Percentiles rank a stretch among this genome's conserved stretches.
phyloP scores from a whole-genome alignment of 2,329 filamentous ascomycete species.

The Colletotrichum salicis region DNA sequence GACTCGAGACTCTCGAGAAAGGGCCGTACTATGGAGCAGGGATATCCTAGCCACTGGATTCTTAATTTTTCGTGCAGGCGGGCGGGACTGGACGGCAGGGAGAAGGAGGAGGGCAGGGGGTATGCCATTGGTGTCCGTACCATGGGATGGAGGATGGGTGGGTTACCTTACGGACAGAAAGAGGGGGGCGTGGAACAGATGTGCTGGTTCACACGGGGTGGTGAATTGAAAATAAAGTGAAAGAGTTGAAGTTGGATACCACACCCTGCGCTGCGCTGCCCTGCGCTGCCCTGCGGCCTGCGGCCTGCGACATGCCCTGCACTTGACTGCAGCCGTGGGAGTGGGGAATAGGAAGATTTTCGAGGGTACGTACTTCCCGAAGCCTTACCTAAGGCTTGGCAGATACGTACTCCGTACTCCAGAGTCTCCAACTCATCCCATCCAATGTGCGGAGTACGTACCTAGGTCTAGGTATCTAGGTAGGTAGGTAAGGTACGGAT shows the following conservation, averaged over 20 bases:
- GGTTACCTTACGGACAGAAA: neutral
- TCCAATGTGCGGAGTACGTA: neutral
- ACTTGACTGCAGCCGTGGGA: constrained; percentile 5
- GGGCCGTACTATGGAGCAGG: constrained; percentile 11
- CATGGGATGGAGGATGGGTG: neutral
- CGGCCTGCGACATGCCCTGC: constrained; percentile 1
- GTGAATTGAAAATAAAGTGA: neutral
- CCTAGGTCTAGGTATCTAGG: neutral
- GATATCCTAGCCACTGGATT: constrained; percentile 22
- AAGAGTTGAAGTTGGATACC: neutral
- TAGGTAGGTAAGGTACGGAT: too few relatives aligned
- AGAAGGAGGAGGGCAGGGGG: neutral
- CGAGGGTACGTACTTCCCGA: neutral
- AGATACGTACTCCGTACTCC: neutral
- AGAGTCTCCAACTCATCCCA: neutral
- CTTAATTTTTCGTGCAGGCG: constrained; percentile 25
- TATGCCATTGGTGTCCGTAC: constrained; percentile 22
- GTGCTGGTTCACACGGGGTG: neutral
- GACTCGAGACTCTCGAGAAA: constrained; percentile 7
- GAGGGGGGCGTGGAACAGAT: constrained; percentile 35
- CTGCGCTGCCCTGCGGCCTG: neutral
- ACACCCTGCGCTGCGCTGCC: neutral
- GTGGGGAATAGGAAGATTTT: constrained; percentile 20
- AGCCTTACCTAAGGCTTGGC: neutral
- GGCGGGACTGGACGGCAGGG: constrained; percentile 28